Evolutionary conservation across 2,329 filamentous ascomycete species (phyloP), one percentile per base, ranked within the genome.

Genomic region (Ophiostoma pallidulum): DNA sequence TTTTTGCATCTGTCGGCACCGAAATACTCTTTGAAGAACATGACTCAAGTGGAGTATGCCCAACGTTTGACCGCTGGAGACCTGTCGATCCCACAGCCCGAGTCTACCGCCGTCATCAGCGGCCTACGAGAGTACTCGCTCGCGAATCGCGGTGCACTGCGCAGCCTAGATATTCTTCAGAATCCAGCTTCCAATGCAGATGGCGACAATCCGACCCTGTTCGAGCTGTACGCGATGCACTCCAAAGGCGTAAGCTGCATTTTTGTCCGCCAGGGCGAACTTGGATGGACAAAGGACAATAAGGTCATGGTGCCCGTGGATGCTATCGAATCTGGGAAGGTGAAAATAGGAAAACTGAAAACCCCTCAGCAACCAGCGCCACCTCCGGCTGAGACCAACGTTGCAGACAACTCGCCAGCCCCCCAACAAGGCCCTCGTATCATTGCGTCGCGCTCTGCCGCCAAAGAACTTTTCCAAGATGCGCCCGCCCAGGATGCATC

Each of bases 181-280:
- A 82, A 75, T 56, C 80, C 84, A 29, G 77, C 82, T 47, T 76
- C 79, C 52, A 67, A 74, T 7, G 73, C 79, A 51, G 76, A 78
- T 33, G 72, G 72, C 20, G 81, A 84, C 19, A 84, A 92, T 54
- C 78, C 79, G 14, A 80, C 83, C 0, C 69, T 96, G 13, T 97
- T 98, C 59, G 92, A 98, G 69, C 74, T 98, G 9, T 98, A 98
- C 62, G 85, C 88, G 28, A 94, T 96, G 84, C 91, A 98, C 65
- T 96, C 92, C 10, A 94, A 89, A 68, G 92, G 92, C 52, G 89
- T 97, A n/a, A 90, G 90, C 16, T 91, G 86, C 58, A 64, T 97
- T 45, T 82, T 81, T 54, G 80, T 98, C 62, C 91, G 85, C 63
- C 87, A 91, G 62, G 79, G 82, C 44, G 91, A 97, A 65, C 73